A percentile compares a stretch with the other conserved stretches of the same genome.
phyloP scores from a whole-genome alignment of 179 eudicot genomes.

The Corrigiola litoralis region DNA sequence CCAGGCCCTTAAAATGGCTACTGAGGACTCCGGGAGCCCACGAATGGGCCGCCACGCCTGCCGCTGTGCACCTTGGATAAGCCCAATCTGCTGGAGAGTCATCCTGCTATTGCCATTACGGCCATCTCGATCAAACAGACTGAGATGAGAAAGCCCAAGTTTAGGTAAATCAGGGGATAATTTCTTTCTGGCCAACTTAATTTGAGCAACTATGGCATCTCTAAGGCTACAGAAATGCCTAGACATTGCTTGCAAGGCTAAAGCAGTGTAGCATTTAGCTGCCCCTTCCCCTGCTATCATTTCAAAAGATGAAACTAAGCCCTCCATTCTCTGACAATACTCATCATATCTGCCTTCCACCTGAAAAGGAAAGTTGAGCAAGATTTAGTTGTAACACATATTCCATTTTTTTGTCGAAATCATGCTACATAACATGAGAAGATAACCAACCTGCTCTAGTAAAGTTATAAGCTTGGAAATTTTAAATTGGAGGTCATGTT shows the following conservation, averaged over 20 bases:
- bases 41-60: conserved; percentile 74
- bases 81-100: conserved; percentile 50
- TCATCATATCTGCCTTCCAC: conserved; percentile 58
- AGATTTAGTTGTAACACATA: neutral
- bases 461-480: conserved; percentile 65
- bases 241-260: conserved; percentile 61
- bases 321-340: conserved; percentile 51
- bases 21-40: conserved; percentile 69
- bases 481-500: conserved; percentile 52
- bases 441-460: conserved; percentile 68
- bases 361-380: conserved; percentile 21
- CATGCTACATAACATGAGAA: neutral
- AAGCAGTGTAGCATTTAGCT: conserved; percentile 56
- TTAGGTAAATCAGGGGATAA: conserved; percentile 42
- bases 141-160: conserved; percentile 28
- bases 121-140: conserved; percentile 27
- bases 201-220: conserved; percentile 47
- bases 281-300: conserved; percentile 48
- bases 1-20: conserved; percentile 63
- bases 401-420: too few relatives aligned
- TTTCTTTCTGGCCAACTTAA: conserved; percentile 39
- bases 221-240: conserved; percentile 54
- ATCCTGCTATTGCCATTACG: conserved; percentile 21
- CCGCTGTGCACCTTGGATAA: conserved; percentile 36
- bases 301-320: conserved; percentile 44